Conservation (phyloP, 108 stramenopile genomes). For the Pelagomonas calceolata region DNA sequence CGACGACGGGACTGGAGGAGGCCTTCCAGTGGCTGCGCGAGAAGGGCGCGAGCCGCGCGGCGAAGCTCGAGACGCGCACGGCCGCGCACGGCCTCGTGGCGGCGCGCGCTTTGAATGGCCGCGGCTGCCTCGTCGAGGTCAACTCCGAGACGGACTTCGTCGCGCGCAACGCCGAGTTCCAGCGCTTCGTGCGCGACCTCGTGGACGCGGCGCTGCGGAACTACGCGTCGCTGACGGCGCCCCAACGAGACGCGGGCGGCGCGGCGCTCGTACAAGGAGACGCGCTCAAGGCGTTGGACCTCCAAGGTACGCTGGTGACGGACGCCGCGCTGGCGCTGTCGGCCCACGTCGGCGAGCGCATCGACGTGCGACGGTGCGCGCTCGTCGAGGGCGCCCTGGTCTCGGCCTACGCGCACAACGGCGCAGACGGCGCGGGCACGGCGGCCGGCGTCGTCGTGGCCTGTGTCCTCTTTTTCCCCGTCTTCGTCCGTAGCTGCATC, state of each 20-base stretch:
- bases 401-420: not conserved
- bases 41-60: constrained; percentile 22
- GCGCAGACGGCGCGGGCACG: not conserved
- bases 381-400: not conserved
- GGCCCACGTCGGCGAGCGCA: constrained; percentile 5
- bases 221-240: not conserved
- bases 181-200: constrained; percentile 26
- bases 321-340: constrained; percentile 19
- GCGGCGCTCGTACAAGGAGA: not conserved
- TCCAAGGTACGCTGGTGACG: not conserved
- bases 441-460: not conserved
- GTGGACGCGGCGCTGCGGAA: constrained; percentile 20
- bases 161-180: constrained; percentile 42
- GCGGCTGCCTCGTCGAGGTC: constrained; percentile 24
- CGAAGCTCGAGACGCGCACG: constrained; percentile 9
- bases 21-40: constrained; percentile 48
- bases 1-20: constrained; percentile 33
- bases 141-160: constrained; percentile 53
- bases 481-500: too few relatives aligned
- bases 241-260: not conserved
- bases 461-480: not conserved
- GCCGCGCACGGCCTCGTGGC: constrained; percentile 9
- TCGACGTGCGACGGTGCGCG: not conserved
- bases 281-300: not conserved
- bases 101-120: constrained; percentile 9